phyloP scores from a whole-genome alignment of 768 basidiomycete genomes.

The Scleroderma citrinum region DNA sequence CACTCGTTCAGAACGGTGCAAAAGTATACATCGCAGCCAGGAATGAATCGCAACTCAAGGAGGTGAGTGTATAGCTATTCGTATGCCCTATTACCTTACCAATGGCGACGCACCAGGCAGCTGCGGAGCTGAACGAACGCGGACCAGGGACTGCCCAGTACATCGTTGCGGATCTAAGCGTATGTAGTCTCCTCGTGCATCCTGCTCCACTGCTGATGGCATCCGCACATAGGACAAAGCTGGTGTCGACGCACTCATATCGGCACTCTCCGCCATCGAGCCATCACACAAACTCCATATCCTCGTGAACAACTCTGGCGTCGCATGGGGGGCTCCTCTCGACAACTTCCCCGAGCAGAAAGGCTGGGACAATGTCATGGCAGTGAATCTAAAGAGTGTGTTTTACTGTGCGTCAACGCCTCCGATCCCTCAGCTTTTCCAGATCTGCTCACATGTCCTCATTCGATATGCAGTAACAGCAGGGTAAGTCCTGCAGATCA shows the following conservation, averaged over 20 bases:
- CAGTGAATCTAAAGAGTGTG: slow-evolving; percentile 79
- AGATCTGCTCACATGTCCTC: neutral
- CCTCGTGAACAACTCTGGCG: slow-evolving; percentile 80
- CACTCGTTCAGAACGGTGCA: slow-evolving; percentile 80
- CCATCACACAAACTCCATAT: slow-evolving; percentile 59
- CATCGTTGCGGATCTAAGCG: slow-evolving; percentile 67
- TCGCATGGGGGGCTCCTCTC: slow-evolving; percentile 71
- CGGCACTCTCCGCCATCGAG: slow-evolving; percentile 64
- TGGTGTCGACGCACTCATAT: slow-evolving; percentile 69
- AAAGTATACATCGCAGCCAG: slow-evolving; percentile 87
- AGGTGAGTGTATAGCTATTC: slow-evolving; percentile 37
- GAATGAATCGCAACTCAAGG: slow-evolving; percentile 72
- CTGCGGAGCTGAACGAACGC: slow-evolving; percentile 53
- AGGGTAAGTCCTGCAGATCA: slow-evolving; percentile 26
- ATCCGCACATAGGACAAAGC: slow-evolving; percentile 53
- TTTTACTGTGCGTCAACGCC: slow-evolving; percentile 59
- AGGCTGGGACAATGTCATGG: slow-evolving; percentile 82
- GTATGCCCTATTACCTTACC: neutral
- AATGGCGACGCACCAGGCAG: slow-evolving; percentile 31
- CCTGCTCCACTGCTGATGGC: neutral
- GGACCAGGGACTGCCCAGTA: slow-evolving; percentile 63
- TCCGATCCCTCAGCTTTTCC: neutral
- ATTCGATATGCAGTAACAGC: slow-evolving; percentile 34
- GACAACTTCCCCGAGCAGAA: slow-evolving; percentile 70
- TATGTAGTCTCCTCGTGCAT: slow-evolving; percentile 33